These are phyloP conservation scores for Colletotrichum chlorophyti DNA, from an alignment of 2,329 filamentous ascomycete genomes.

Conservation along the genomic window DNA sequence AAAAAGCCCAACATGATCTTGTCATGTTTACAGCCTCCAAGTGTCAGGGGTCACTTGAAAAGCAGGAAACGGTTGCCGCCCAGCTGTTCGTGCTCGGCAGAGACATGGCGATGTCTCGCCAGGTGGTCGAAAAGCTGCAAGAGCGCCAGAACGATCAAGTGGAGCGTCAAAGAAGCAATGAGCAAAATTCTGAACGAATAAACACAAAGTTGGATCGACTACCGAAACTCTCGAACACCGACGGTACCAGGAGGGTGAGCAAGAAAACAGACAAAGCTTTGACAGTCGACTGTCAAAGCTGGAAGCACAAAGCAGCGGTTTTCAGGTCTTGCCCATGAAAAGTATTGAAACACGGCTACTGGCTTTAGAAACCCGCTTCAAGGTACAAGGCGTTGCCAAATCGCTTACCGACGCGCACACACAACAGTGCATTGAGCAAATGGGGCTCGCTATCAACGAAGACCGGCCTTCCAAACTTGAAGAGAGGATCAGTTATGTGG, in stretches of 20 bases:
- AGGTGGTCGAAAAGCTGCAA: not conserved
- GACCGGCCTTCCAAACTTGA: not conserved
- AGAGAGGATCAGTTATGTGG: not conserved
- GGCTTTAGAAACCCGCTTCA: not conserved
- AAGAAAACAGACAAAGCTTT: not conserved
- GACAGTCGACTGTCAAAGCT: not conserved
- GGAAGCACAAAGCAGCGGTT: not conserved
- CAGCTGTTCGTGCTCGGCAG: not conserved
- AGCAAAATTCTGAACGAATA: not conserved
- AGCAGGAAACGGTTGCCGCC: not conserved
- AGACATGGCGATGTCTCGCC: not conserved
- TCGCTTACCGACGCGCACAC: no score
- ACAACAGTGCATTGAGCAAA: no score
- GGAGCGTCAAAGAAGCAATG: no score
- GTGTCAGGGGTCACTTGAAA: slow-evolving; percentile 7
- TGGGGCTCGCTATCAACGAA: no score
- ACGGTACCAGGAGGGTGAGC: not conserved
- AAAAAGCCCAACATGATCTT: slow-evolving; percentile 14
- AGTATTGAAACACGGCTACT: not conserved
- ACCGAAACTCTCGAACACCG: not conserved
- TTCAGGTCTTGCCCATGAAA: not conserved
- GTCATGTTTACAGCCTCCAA: slow-evolving; percentile 2
- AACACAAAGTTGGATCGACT: no score
- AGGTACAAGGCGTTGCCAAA: no score
- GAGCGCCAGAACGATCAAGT: not conserved